phyloP scores from a whole-genome alignment of 1,139 yeast species.

The Ogataea hybrid region DNA sequence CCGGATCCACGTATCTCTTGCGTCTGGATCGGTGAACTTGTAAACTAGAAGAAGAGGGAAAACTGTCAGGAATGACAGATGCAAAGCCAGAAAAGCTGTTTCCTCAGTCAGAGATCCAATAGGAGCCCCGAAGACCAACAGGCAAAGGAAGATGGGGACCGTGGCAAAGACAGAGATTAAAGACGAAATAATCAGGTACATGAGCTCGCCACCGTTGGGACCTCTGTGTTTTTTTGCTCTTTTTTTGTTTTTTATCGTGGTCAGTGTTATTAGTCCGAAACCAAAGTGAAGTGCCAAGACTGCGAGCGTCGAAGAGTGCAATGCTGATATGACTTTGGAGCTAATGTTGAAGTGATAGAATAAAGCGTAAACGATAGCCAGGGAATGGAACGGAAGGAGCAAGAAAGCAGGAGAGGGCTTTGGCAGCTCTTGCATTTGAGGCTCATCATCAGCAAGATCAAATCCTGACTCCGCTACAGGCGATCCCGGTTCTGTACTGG shows the following conservation, averaged over 20 bases:
- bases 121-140: slow-evolving; percentile 88
- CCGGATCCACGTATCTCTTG: slow-evolving; percentile 31
- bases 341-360: slow-evolving; percentile 41
- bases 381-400: slow-evolving; percentile 50
- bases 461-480: background rate
- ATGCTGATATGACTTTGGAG: slow-evolving; percentile 14
- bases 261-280: slow-evolving; percentile 20
- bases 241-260: slow-evolving; percentile 21
- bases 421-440: background rate
- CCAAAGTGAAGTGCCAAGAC: slow-evolving; percentile 18
- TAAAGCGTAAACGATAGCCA: slow-evolving; percentile 40
- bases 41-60: slow-evolving; percentile 64
- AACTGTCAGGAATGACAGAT: slow-evolving; percentile 59
- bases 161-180: slow-evolving; percentile 46
- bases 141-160: slow-evolving; percentile 47
- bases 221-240: slow-evolving; percentile 18
- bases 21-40: slow-evolving; percentile 25
- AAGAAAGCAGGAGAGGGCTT: slow-evolving; percentile 11
- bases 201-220: slow-evolving; percentile 25
- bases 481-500: background rate
- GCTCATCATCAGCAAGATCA: background rate
- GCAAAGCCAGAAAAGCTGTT: slow-evolving; percentile 64
- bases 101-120: slow-evolving; percentile 52
- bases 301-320: slow-evolving; percentile 16
- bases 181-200: slow-evolving; percentile 28